Percentiles rank a stretch among this genome's conserved stretches.
Conservation (phyloP, 257 asterid genomes). For the Petrea volubilis region DNA sequence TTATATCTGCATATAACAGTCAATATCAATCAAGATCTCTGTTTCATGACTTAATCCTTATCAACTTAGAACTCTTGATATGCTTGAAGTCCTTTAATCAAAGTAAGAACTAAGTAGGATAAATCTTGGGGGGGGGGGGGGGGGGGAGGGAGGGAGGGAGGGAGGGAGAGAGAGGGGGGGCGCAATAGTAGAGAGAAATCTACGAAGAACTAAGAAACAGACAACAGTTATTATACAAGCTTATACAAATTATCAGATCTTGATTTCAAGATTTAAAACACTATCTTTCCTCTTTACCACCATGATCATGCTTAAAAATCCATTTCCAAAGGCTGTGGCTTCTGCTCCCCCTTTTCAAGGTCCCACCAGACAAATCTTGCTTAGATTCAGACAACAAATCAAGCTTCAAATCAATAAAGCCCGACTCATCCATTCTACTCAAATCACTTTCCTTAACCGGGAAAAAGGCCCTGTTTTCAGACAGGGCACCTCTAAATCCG, state of each 20-base stretch:
- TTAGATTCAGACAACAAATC: slow-evolving; percentile 45
- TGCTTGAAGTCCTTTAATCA: too few relatives aligned
- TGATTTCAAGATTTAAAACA: background rate
- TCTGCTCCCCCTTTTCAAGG: slow-evolving; percentile 38
- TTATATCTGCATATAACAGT: too few relatives aligned
- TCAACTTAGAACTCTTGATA: too few relatives aligned
- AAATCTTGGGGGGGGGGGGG: too few relatives aligned
- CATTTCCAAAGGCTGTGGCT: slow-evolving; percentile 65
- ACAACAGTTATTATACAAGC: background rate
- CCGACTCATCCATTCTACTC: slow-evolving; percentile 52
- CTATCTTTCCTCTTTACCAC: slow-evolving; percentile 25
- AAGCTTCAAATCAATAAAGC: slow-evolving; percentile 63
- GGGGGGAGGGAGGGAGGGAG: too few relatives aligned
- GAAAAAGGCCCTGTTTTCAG: slow-evolving; percentile 33
- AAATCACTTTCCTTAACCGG: slow-evolving; percentile 63
- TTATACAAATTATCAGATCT: background rate
- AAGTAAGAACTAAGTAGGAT: too few relatives aligned
- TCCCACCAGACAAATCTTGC: slow-evolving; percentile 26
- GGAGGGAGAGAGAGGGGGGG: too few relatives aligned
- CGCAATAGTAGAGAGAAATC: background rate
- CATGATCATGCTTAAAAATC: slow-evolving; percentile 47
- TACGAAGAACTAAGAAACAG: background rate
- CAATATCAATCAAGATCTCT: too few relatives aligned
- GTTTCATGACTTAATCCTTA: too few relatives aligned
- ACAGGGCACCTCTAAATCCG: too few relatives aligned